phyloP scores from a whole-genome alignment of 2,329 filamentous ascomycete species.

The Botrytis porri region DNA sequence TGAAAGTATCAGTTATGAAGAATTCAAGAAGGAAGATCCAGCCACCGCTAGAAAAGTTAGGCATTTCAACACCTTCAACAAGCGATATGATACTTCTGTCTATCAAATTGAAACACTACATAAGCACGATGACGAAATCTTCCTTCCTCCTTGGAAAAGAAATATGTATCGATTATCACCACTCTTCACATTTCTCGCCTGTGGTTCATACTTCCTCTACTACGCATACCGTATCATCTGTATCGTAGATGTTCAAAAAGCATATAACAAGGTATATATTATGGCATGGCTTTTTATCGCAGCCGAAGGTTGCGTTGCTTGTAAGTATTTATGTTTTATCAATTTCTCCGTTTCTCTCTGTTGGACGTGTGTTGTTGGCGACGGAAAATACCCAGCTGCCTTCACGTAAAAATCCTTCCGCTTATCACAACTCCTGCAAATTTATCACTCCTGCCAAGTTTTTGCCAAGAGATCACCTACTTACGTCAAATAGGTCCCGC shows the following conservation, averaged over 20 bases:
- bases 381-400: neutral
- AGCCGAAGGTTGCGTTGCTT: slow-evolving; percentile 51
- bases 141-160: slow-evolving; percentile 27
- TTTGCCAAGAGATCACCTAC: neutral
- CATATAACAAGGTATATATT: slow-evolving; percentile 42
- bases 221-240: slow-evolving; percentile 51
- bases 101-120: slow-evolving; percentile 26
- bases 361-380: neutral
- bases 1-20: slow-evolving; percentile 6
- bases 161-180: slow-evolving; percentile 29
- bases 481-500: slow-evolving; percentile 44
- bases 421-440: neutral
- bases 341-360: neutral
- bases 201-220: slow-evolving; percentile 42
- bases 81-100: slow-evolving; percentile 2
- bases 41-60: neutral
- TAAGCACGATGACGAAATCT: slow-evolving; percentile 28
- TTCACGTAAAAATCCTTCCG: neutral
- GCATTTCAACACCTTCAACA: slow-evolving; percentile 16
- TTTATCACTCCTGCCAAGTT: neutral
- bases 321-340: slow-evolving; percentile 20
- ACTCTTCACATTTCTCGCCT: slow-evolving; percentile 27
- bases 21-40: slow-evolving; percentile 14
- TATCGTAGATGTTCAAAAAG: slow-evolving; percentile 50
- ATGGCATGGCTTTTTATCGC: slow-evolving; percentile 57